Conservation (phyloP, 2,329 filamentous ascomycete genomes). For the Curvularia eragrostidis region DNA sequence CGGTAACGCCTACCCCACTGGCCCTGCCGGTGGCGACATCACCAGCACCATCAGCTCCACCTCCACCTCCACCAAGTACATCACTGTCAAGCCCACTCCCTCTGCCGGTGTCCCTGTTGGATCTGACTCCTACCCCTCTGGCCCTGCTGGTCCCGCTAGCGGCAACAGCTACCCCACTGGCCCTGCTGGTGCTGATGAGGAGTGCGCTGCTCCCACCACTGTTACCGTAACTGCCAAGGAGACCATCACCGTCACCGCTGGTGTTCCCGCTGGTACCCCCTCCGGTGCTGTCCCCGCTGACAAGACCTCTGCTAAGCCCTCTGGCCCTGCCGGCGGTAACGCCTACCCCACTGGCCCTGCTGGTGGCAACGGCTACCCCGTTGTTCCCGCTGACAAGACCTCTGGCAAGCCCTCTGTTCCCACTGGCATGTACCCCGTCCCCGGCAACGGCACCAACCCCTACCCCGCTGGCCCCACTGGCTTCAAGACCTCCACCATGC, state of each 20-base stretch:
- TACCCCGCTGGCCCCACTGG: conserved; percentile 38
- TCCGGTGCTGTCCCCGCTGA: conserved; percentile 26
- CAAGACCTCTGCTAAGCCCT: neutral
- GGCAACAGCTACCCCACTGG: conserved; percentile 3
- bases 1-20: conserved; percentile 11
- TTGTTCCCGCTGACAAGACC: conserved; percentile 16
- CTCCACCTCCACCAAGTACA: conserved; percentile 44
- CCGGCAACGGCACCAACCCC: conserved; percentile 38
- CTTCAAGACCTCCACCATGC: conserved; percentile 43
- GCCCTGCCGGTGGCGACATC: conserved; percentile 29
- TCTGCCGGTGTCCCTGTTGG: conserved; percentile 9
- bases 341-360: conserved; percentile 17
- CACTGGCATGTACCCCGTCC: conserved; percentile 33
- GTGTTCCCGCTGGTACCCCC: conserved; percentile 19
- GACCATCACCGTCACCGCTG: conserved; percentile 48
- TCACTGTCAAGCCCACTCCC: conserved; percentile 32
- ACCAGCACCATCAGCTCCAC: conserved; percentile 45
- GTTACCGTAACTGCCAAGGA: conserved; percentile 48
- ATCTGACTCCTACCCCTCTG: conserved; percentile 4
- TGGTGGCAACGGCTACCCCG: conserved; percentile 10
- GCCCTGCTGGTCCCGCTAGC: conserved; percentile 21
- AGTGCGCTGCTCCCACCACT: conserved; percentile 45
- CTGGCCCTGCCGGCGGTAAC: neutral
- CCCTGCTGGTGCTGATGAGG: conserved; percentile 22
- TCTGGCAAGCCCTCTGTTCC: conserved; percentile 23